A percentile compares a stretch with the other conserved stretches of the same genome.
phyloP scores from a whole-genome alignment of 345 rosid species.

The Linum lewisii region DNA sequence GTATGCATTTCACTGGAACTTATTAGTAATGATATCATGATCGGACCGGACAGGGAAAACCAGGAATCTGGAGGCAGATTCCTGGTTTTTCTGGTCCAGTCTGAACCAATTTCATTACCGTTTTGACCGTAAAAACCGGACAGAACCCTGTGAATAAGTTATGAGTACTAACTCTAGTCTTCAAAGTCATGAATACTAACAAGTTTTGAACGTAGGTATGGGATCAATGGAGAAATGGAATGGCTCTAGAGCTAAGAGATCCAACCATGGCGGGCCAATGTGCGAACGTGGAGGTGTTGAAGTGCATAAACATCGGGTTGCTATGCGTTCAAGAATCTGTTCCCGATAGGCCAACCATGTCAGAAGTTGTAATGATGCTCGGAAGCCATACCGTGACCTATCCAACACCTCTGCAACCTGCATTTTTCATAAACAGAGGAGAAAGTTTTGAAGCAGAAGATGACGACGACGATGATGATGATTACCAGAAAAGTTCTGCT shows the following conservation, averaged over 20 bases:
- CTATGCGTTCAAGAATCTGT: constrained; percentile 39
- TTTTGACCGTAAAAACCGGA: too few relatives aligned
- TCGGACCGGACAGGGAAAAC: too few relatives aligned
- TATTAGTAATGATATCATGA: not conserved
- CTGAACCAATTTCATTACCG: too few relatives aligned
- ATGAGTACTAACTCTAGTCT: too few relatives aligned
- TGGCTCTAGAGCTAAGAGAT: constrained; percentile 34
- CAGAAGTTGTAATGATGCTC: constrained; percentile 8
- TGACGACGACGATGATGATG: not conserved
- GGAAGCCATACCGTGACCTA: not conserved
- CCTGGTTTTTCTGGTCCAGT: too few relatives aligned
- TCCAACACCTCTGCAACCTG: constrained; percentile 7
- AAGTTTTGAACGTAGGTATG: constrained; percentile 29
- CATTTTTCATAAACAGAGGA: not conserved
- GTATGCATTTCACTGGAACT: constrained; percentile 13
- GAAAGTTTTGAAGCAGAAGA: not conserved
- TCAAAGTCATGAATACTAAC: too few relatives aligned
- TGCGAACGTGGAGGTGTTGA: constrained; percentile 25
- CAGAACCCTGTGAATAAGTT: too few relatives aligned
- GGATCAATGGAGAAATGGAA: constrained; percentile 38
- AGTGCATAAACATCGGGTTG: constrained; percentile 41
- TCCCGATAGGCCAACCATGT: constrained; percentile 9
- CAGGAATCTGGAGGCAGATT: too few relatives aligned
- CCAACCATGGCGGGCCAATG: constrained; percentile 18
- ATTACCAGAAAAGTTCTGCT: not conserved